These are phyloP conservation scores for Phytomonas serpens DNA, from an alignment of 208 protist genomes.

Conservation along the genomic window DNA sequence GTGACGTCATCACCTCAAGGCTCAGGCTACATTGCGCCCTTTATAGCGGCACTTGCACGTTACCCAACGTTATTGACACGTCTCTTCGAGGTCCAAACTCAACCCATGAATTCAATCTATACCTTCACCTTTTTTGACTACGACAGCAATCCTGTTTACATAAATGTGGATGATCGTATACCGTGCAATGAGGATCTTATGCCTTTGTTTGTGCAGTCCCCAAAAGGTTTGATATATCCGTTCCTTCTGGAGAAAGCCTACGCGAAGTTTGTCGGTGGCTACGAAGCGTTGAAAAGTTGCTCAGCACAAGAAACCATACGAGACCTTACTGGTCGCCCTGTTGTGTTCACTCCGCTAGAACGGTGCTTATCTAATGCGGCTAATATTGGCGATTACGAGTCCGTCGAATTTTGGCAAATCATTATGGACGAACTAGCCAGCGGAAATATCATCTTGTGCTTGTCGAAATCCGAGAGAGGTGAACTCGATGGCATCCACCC, in stretches of 20 bases:
- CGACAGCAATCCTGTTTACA: constrained; percentile 68
- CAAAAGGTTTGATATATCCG: constrained; percentile 57
- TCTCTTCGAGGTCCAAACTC: constrained; percentile 45
- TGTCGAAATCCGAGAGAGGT: constrained; percentile 34
- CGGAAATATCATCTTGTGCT: constrained; percentile 70
- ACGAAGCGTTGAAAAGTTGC: constrained; percentile 70
- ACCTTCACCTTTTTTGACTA: constrained; percentile 81
- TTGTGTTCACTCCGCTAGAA: constrained; percentile 68
- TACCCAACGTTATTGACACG: constrained; percentile 61
- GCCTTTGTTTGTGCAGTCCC: constrained; percentile 57
- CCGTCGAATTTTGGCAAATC: constrained; percentile 58
- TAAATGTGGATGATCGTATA: constrained; percentile 81
- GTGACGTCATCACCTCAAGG: constrained; percentile 39
- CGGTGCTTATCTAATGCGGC: constrained; percentile 57
- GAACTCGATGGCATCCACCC: constrained; percentile 45
- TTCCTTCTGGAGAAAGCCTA: constrained; percentile 89
- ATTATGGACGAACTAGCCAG: constrained; percentile 45
- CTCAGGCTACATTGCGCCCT: constrained; percentile 62
- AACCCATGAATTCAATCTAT: constrained; percentile 60
- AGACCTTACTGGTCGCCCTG: constrained; percentile 80
- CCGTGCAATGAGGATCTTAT: constrained; percentile 34
- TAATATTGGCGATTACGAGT: constrained; percentile 50
- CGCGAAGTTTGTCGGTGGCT: constrained; percentile 87
- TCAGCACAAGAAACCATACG: constrained; percentile 80
- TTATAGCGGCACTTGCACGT: constrained; percentile 58